Evolutionary conservation across 2,329 filamentous ascomycete genomes (phyloP), one percentile per base, ranked within the genome.

Genomic region (Periconia digitata): DNA sequence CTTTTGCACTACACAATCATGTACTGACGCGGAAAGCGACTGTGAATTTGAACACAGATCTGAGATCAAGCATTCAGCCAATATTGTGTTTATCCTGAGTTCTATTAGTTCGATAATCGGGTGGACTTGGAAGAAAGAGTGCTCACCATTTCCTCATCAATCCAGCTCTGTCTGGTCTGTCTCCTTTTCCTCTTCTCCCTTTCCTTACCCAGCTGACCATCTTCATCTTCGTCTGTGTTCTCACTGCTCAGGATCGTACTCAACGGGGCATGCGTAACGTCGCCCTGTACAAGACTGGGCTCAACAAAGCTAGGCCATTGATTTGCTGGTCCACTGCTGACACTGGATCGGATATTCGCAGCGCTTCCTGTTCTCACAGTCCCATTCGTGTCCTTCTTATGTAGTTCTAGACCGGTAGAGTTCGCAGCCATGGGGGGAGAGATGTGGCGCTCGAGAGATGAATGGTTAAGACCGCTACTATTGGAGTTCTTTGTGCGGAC

Each of bases 121-220:
- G 5, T 4, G 5, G 22, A 15, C 17, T 16, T 2, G 17, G 13
- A 16, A 18, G 8, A 36, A n/a, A 6, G 10, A 15, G 3, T 43
- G 36, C 44, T 21, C 40, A 55, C 53, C 63, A 69, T 66, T 50
- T 69, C 64, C 43, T 68, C 55, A 41, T 69, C 64, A 40, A 69
- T 69, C 66, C 66, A 69, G 34, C 54, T 66, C 1, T 56, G 38
- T 29, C 36, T 43, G 32, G 18, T 21, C 2, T 42, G 39, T 20
- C 60, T 53, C 35, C 58, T 57, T 41, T 58, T 56, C 55, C 60
- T 60, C 34, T 53, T 47, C 32, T 66, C 59, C 8, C 55, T 40
- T 22, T 60, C 56, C 22, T 46, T 50, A 34, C 54, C 21, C 42
- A 50, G 21, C 49, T 38, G 10, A 37, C 58, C 27, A 54, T 56